Evolutionary conservation across 2,329 filamentous ascomycete species (phyloP).

Genomic region (Emydomyces testavorans): DNA sequence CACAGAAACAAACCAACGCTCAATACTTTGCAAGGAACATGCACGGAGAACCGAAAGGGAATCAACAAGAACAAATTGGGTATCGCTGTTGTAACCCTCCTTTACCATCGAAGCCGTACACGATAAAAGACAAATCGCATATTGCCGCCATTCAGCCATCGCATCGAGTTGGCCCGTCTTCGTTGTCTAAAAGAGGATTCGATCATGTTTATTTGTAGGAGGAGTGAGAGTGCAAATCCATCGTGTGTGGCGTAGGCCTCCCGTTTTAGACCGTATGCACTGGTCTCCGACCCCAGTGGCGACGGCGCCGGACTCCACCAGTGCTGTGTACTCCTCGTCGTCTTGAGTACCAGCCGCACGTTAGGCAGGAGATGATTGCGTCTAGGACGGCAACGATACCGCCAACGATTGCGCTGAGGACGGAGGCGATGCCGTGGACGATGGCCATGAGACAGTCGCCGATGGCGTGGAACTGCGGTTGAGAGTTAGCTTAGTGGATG

Average conservation of each 20-base stretch:
- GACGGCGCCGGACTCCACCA: background rate
- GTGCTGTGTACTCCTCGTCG: constrained; percentile 17
- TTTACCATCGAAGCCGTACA: background rate
- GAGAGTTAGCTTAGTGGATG: background rate
- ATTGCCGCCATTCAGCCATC: background rate
- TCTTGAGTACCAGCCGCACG: constrained; percentile 33
- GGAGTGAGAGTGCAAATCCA: background rate
- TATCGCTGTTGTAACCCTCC: constrained; percentile 1
- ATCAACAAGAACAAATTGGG: constrained; percentile 2
- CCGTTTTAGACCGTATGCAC: constrained; percentile 12
- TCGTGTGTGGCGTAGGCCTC: background rate
- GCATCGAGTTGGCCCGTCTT: background rate
- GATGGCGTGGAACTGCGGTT: constrained; percentile 45
- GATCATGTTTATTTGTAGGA: too few relatives aligned
- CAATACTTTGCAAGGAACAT: background rate
- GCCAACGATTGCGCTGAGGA: constrained; percentile 56
- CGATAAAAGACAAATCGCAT: background rate
- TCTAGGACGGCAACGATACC: constrained; percentile 54
- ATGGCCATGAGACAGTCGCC: constrained; percentile 57
- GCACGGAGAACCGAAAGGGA: background rate
- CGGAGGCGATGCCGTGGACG: constrained; percentile 53
- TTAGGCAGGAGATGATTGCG: constrained; percentile 56
- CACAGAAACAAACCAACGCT: too few relatives aligned
- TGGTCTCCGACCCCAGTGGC: constrained; percentile 8
- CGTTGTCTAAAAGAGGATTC: background rate